phyloP scores from a whole-genome alignment of 2,329 filamentous ascomycete species.

The Verticillium albo-atrum region DNA sequence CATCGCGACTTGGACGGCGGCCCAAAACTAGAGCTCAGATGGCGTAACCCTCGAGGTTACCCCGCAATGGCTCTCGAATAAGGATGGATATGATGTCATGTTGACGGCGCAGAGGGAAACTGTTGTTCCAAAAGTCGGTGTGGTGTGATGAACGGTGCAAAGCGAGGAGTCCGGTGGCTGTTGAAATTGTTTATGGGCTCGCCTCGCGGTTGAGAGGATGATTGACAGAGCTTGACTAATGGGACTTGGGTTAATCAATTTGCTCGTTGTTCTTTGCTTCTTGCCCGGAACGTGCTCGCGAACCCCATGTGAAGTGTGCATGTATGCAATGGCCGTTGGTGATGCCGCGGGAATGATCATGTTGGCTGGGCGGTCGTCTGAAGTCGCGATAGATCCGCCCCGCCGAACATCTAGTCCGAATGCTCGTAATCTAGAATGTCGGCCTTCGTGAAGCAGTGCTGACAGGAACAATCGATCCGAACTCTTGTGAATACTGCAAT shows the following conservation, averaged over 20 bases:
- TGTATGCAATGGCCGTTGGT: too few species aligned
- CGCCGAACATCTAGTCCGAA: too few species aligned
- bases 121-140: neutral
- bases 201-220: neutral
- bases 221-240: neutral
- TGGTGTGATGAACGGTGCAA: neutral
- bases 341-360: too few species aligned
- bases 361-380: too few species aligned
- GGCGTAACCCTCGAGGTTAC: neutral
- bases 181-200: neutral
- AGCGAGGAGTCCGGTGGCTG: neutral
- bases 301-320: too few species aligned
- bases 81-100: neutral
- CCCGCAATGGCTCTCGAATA: neutral
- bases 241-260: neutral
- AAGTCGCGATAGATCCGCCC: too few species aligned
- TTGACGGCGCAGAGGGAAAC: neutral
- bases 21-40: neutral
- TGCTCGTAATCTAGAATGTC: too few species aligned
- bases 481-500: too few species aligned
- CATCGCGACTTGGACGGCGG: constrained; percentile 49
- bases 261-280: neutral
- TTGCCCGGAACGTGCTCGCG: neutral
- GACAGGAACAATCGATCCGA: too few species aligned
- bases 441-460: too few species aligned